Evolutionary conservation across 495 filamentous ascomycete genomes (phyloP), one percentile per base, ranked within the genome.

Genomic region (Daldinia bambusicola): DNA sequence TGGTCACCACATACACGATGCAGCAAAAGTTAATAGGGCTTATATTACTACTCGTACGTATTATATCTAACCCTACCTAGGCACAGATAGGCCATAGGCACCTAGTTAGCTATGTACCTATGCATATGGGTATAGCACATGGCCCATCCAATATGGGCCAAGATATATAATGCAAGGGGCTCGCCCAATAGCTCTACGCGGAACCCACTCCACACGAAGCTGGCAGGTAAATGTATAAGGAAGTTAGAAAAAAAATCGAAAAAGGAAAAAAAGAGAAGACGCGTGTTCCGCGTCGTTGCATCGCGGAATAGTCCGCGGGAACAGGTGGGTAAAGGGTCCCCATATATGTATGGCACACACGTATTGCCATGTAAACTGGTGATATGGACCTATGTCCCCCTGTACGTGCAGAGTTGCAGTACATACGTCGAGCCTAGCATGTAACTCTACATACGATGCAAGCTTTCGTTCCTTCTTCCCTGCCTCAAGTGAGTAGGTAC

Each of bases 151-250:
- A 60, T 55, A 55, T 37, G 45, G 45, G 14, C 22, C 53, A 18
- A 34, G 14, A 32, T 31, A 7, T 22, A 7, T 22, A 18, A 65
- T 70, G 67, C 50, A 65, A 70, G 67, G 67, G 67, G 55, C 9
- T 14, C 8, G 40, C 20, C 67, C 67, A 70, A 65, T 70, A 4
- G 38, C 61, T 40, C 55, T n/a, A 41, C 14, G 0, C 1, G 67
- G 67, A 70, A 40, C 5, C 4, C 13, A 10, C 67, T 70, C 67
- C 67, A 62, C 38, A 56, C 18, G 16, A 37, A 22, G 43, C 12
- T 48, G 18, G 14, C 16, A 26, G 37, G 20, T 59, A 18, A 16
- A 32, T 20, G 41, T 22, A 34, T 16, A 12, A 14, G 13, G 20
- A 38, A 10, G n/a, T 38, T 34, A n/a, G 55, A 13, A 36, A 59